Evolutionary conservation across 176 grass and related monocot species (phyloP).

Genomic region (Cenchrus purpureus): DNA sequence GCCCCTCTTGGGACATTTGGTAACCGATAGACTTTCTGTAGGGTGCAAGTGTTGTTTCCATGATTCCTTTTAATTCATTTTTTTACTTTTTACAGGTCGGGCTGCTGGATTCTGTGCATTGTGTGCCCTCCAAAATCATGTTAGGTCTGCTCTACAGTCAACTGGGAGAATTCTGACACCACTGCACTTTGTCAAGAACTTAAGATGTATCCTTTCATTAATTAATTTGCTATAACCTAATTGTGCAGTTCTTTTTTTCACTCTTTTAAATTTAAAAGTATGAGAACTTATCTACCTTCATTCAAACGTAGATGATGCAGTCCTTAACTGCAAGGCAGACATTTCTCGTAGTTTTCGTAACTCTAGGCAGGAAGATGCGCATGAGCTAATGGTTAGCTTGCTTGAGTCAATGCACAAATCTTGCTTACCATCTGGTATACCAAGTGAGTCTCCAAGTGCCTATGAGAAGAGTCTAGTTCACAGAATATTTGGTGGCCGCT

Average conservation of each 20-base stretch:
- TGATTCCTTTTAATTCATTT: conserved; percentile 14
- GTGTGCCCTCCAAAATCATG: conserved; percentile 81
- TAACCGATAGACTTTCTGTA: not conserved
- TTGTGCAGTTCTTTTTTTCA: conserved; percentile 15
- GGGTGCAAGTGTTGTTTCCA: not conserved
- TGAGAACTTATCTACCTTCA: not conserved
- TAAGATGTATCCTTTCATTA: conserved; percentile 68
- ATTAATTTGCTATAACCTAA: conserved; percentile 2
- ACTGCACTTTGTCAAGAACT: conserved; percentile 63
- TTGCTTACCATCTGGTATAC: conserved; percentile 78
- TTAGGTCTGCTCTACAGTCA: conserved; percentile 67
- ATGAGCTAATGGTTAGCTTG: conserved; percentile 89
- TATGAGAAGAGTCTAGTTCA: conserved; percentile 88
- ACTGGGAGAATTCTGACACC: conserved; percentile 83
- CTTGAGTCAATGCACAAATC: conserved; percentile 89
- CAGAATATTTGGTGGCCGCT: conserved; percentile 80
- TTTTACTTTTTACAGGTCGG: conserved; percentile 45
- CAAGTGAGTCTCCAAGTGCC: conserved; percentile 68
- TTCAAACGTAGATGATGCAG: conserved; percentile 7
- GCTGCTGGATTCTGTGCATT: conserved; percentile 77
- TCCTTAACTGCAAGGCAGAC: conserved; percentile 51
- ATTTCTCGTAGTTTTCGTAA: conserved; percentile 77
- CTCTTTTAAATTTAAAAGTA: not conserved
- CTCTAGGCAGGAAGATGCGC: conserved; percentile 86
- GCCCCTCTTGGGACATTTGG: not conserved